A percentile compares a stretch with the other conserved stretches of the same genome.
Conservation (phyloP, 1,284 basidiomycete genomes). For the Leccinum holopus region DNA sequence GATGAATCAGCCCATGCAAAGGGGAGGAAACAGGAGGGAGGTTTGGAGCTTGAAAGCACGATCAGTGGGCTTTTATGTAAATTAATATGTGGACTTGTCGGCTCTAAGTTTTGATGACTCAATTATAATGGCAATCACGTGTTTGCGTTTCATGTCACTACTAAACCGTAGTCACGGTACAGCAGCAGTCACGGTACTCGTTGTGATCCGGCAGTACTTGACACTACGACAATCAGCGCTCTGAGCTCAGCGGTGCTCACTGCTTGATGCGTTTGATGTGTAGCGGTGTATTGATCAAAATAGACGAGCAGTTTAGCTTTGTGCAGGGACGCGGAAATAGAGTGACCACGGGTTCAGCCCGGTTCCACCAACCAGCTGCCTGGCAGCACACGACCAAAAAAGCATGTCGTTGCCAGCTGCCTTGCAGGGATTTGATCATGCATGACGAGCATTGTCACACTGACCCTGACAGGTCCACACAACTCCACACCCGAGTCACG, state of each 20-base stretch:
- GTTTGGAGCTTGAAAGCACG: background rate
- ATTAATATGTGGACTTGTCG: slow-evolving; percentile 13
- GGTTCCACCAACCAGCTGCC: background rate
- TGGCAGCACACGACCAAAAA: background rate
- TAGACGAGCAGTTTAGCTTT: background rate
- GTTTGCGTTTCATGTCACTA: slow-evolving; percentile 5
- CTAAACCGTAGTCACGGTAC: background rate
- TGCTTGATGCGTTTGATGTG: background rate
- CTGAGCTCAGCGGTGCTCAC: slow-evolving; percentile 2
- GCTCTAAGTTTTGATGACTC: slow-evolving; percentile 11
- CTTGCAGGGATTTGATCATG: background rate
- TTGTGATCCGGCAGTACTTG: background rate
- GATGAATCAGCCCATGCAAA: slow-evolving; percentile 24
- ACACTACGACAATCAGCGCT: slow-evolving; percentile 5
- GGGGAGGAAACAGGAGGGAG: background rate
- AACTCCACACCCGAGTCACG: background rate
- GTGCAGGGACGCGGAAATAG: slow-evolving; percentile 14
- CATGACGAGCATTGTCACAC: background rate
- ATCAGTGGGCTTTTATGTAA: slow-evolving; percentile 17
- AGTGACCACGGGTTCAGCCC: background rate
- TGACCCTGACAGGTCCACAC: background rate
- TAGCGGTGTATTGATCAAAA: background rate
- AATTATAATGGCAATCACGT: slow-evolving; percentile 17
- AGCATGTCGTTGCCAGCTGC: background rate
- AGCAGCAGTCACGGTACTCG: no score